Percentiles rank a stretch among this genome's conserved stretches.
Evolutionary conservation across 148 eudicot species (phyloP).

Genomic region (Bassia scoparia): DNA sequence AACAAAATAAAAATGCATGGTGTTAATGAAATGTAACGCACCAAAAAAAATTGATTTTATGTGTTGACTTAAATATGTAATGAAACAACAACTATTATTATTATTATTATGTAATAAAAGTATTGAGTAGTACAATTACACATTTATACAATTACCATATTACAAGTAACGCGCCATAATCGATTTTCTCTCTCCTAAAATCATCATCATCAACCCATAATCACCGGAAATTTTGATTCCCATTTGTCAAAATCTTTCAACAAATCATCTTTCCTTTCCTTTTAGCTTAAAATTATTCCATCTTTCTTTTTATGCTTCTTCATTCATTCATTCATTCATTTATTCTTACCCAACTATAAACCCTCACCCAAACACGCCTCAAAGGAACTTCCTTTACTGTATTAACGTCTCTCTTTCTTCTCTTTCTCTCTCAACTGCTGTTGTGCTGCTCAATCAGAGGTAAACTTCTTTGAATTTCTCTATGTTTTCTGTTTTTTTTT

Average conservation of each 20-base stretch:
- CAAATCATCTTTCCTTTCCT: not conserved
- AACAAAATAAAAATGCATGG: not conserved
- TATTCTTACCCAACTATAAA: conserved; percentile 10
- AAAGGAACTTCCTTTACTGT: not conserved
- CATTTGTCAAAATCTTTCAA: not conserved
- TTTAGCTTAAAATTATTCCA: too few relatives aligned
- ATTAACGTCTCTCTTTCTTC: conserved; percentile 1
- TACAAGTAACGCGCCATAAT: too few relatives aligned
- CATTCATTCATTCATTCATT: not conserved
- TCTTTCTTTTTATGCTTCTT: not conserved
- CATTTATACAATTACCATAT: too few relatives aligned
- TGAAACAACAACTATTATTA: too few relatives aligned
- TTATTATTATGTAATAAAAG: too few relatives aligned
- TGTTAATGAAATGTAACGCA: not conserved
- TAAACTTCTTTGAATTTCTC: not conserved
- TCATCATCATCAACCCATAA: conserved; percentile 7
- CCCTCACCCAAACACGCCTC: not conserved
- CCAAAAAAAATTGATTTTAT: not conserved
- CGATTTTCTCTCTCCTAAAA: conserved; percentile 3
- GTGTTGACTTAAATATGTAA: not conserved
- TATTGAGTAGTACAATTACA: too few relatives aligned
- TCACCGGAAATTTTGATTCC: conserved; percentile 12
- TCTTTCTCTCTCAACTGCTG: not conserved
- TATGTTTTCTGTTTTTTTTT: not conserved
- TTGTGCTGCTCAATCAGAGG: too few relatives aligned